phyloP scores from a whole-genome alignment of 768 basidiomycete species.

The Pulveroboletus sp. region DNA sequence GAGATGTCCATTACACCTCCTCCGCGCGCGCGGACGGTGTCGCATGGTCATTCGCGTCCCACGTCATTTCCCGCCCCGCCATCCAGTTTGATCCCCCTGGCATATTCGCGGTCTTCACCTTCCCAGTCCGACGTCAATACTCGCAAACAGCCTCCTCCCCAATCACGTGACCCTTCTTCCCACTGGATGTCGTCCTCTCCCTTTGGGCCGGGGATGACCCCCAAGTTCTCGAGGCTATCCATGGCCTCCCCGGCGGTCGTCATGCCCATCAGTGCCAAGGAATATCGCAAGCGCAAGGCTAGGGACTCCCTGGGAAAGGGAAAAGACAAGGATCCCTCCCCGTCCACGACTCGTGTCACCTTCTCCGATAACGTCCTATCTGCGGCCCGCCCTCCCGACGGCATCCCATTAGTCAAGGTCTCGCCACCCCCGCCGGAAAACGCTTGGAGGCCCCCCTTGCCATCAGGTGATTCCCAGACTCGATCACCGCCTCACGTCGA shows the following conservation, averaged over 20 bases:
- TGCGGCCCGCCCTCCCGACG: not conserved
- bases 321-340: conserved; percentile 4
- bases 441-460: not conserved
- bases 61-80: conserved; percentile 1
- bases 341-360: conserved; percentile 6
- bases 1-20: conserved; percentile 9
- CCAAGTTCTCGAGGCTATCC: conserved; percentile 30
- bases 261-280: conserved; percentile 29
- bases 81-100: not conserved
- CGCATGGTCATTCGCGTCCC: conserved; percentile 19
- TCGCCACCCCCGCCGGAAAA: conserved; percentile 13
- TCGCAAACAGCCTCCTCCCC: conserved; percentile 17
- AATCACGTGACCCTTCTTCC: conserved; percentile 24
- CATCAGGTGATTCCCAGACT: not conserved
- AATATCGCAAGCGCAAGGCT: conserved; percentile 25
- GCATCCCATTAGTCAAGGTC: conserved; percentile 12
- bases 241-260: conserved; percentile 27
- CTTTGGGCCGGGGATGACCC: conserved; percentile 27
- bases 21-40: conserved; percentile 21
- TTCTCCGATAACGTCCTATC: conserved; percentile 11
- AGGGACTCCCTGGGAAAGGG: conserved; percentile 3
- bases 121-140: conserved; percentile 3
- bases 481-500: conserved; percentile 7
- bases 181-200: conserved; percentile 29
- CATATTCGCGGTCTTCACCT: conserved; percentile 15